A percentile compares a stretch with the other conserved stretches of the same genome.
Conservation (phyloP, 2,329 filamentous ascomycete genomes). For the Alternaria metachromatica region DNA sequence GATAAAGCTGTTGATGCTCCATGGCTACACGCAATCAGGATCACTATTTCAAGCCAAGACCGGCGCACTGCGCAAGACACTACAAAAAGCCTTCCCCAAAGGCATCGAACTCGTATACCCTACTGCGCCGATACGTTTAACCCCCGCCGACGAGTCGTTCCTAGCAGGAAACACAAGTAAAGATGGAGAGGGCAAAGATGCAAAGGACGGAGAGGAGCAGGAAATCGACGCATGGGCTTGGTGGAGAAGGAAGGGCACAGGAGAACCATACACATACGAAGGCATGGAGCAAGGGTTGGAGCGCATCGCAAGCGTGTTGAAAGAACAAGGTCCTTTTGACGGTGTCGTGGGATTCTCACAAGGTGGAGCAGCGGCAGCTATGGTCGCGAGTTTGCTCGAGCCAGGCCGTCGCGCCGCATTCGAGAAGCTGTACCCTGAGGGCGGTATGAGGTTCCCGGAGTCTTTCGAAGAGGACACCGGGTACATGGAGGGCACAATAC, state of each 20-base stretch:
- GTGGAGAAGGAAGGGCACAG: slow-evolving; percentile 72
- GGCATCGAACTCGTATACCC: slow-evolving; percentile 57
- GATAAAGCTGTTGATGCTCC: slow-evolving; percentile 59
- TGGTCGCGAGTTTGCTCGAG: slow-evolving; percentile 78
- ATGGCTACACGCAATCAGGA: slow-evolving; percentile 89
- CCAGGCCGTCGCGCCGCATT: slow-evolving; percentile 57
- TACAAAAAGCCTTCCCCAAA: slow-evolving; percentile 73
- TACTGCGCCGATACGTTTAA: slow-evolving; percentile 53
- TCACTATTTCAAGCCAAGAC: slow-evolving; percentile 86
- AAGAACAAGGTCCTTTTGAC: slow-evolving; percentile 44
- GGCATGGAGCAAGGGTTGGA: slow-evolving; percentile 73
- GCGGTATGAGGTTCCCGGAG: slow-evolving; percentile 61
- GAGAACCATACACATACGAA: slow-evolving; percentile 64
- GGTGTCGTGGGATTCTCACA: slow-evolving; percentile 48
- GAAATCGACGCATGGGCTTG: slow-evolving; percentile 78
- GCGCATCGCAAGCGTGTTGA: slow-evolving; percentile 59
- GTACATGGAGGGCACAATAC: slow-evolving; percentile 43
- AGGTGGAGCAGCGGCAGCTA: slow-evolving; percentile 65
- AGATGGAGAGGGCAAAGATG: slow-evolving; percentile 14
- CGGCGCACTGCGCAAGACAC: slow-evolving; percentile 80
- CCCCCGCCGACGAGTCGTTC: slow-evolving; percentile 61
- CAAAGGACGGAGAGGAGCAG: slow-evolving; percentile 54
- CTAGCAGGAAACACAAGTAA: slow-evolving; percentile 38
- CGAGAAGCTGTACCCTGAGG: slow-evolving; percentile 43
- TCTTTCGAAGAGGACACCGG: slow-evolving; percentile 44